These are phyloP conservation scores for Lasiodiplodia citricola DNA, from an alignment of 2,329 filamentous ascomycete genomes.

Conservation along the genomic window DNA sequence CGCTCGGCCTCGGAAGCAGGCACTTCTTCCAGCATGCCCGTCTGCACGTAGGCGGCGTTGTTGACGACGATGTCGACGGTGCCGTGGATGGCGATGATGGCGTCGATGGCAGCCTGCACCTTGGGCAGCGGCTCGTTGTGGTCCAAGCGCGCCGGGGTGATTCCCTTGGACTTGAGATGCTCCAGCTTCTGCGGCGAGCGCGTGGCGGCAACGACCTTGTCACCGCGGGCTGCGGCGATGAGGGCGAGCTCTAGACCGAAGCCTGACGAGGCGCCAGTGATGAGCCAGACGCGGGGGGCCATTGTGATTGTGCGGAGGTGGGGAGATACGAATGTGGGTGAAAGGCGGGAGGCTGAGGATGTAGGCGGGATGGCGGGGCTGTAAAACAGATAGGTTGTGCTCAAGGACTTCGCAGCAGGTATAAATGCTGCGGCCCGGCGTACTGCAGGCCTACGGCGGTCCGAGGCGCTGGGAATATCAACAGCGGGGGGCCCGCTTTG, in stretches of 20 bases:
- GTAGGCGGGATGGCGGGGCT: neutral
- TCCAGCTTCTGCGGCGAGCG: conserved; percentile 25
- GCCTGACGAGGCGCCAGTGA: conserved; percentile 36
- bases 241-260: conserved; percentile 32
- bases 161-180: neutral
- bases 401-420: neutral
- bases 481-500: neutral
- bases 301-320: neutral
- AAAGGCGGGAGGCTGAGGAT: neutral
- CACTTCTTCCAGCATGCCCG: neutral
- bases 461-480: neutral
- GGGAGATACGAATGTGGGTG: neutral
- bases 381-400: neutral
- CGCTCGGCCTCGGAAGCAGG: neutral
- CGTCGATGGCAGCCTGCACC: conserved; percentile 34
- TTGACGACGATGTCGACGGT: conserved; percentile 4
- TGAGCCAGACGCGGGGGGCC: conserved; percentile 29
- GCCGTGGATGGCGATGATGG: conserved; percentile 42
- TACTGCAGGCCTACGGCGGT: neutral
- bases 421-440: neutral
- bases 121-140: conserved; percentile 45
- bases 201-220: conserved; percentile 35
- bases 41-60: conserved; percentile 5
- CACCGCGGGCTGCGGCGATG: conserved; percentile 27
- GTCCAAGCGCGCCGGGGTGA: conserved; percentile 39